Evolutionary conservation across 495 filamentous ascomycete species (phyloP), one percentile per base, ranked within the genome.

Genomic region (Neurospora sp.): DNA sequence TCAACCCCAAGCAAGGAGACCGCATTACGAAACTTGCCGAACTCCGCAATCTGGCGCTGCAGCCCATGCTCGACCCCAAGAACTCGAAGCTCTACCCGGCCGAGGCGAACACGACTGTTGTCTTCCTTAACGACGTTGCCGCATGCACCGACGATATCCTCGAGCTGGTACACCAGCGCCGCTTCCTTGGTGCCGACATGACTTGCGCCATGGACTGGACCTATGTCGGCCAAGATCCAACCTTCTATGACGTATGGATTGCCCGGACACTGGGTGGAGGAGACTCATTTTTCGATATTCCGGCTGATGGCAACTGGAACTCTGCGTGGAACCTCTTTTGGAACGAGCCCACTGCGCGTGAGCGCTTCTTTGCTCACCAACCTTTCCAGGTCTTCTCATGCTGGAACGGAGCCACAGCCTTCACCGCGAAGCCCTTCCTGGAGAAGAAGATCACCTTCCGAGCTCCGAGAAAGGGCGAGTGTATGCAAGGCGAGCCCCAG

Each of bases 371-470:
- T 5, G 70, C 69, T 9, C 72, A 75, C 11, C 76, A 76, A 40
- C 85, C 87, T 0, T 85, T 88, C 73, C 87, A 89, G 78, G 87
- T 89, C 0, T 88, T 87, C 62, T 82, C 85, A 1, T 88, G 86
- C 78, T 88, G 87, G 86, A 87, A 87, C 60, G 86, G 85, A 14
- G 84, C 83, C 18, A 78, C 78, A 2, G 81, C 80, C 0, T 80
- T 81, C 35, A 37, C 69, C 1, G 79, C 80, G 1, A 72, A 49
- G 69, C 78, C 81, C 31, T 42, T 82, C 31, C 73, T 87, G 20
- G 77, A 79, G 11, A 79, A 78, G 0, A 79, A 76, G 39, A 66
- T 80, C 2, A 18, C 18, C 2, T 87, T 88, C 72, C 81, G 86
- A 1, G 71, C 49, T 35, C 60, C 74, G 20, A 74, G 77, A 27